Conservation (phyloP, 1,139 yeast genomes). For the Lodderomyces oxycetoniae region DNA sequence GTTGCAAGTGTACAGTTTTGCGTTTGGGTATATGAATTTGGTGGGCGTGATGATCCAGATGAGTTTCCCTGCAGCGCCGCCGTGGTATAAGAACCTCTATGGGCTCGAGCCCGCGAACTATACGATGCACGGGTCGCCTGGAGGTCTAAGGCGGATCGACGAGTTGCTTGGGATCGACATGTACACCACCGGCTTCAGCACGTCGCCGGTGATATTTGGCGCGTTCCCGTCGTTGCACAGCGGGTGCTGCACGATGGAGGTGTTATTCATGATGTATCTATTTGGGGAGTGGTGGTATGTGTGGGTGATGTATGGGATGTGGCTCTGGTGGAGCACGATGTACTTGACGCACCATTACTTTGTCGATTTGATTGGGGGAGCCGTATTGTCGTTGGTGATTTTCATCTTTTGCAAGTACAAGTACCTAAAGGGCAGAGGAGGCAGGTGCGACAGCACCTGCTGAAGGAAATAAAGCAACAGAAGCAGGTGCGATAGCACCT, state of each 20-base stretch:
- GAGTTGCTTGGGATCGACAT: slow-evolving; percentile 71
- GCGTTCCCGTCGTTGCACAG: slow-evolving; percentile 97
- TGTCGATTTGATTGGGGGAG: slow-evolving; percentile 88
- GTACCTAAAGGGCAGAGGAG: too few species aligned
- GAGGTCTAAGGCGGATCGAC: slow-evolving; percentile 92
- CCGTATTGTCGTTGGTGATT: slow-evolving; percentile 65
- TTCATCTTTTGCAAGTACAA: slow-evolving; percentile 70
- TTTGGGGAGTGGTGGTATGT: slow-evolving; percentile 65
- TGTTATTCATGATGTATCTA: slow-evolving; percentile 72
- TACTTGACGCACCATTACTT: slow-evolving; percentile 94
- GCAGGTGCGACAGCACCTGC: too few species aligned
- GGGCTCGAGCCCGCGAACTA: slow-evolving; percentile 91
- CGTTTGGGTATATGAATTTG: slow-evolving; percentile 96
- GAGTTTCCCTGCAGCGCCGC: slow-evolving; percentile 92
- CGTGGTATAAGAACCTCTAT: slow-evolving; percentile 89
- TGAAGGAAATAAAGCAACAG: too few species aligned
- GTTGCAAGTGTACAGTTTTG: slow-evolving; percentile 82
- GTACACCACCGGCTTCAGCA: slow-evolving; percentile 81
- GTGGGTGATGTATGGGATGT: slow-evolving; percentile 71
- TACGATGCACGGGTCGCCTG: slow-evolving; percentile 91
- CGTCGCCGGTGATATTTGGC: slow-evolving; percentile 93
- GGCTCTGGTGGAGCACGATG: slow-evolving; percentile 99
- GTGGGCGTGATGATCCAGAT: slow-evolving; percentile 79
- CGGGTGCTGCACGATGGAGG: slow-evolving; percentile 92
- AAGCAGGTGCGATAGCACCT: slow-evolving; percentile 15